phyloP scores from a whole-genome alignment of 2,329 filamentous ascomycete species.

The Dryadomyces quercivorus region DNA sequence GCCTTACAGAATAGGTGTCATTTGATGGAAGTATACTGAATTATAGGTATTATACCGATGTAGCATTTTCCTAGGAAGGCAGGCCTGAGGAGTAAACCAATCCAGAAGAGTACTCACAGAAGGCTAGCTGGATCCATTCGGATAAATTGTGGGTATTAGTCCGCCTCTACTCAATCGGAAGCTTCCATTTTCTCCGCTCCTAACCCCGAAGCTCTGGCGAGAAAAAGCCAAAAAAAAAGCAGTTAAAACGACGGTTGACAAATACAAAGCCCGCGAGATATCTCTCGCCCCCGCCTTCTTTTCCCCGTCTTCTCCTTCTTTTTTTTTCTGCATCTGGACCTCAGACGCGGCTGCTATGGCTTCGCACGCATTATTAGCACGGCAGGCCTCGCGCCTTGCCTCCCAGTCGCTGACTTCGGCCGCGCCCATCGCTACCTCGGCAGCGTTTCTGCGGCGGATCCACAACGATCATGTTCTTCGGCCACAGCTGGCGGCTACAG shows the following conservation, averaged over 20 bases:
- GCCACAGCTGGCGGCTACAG: constrained; percentile 20
- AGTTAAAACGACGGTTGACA: background rate
- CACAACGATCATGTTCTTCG: background rate
- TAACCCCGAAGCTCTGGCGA: background rate
- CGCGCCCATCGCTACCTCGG: constrained; percentile 9
- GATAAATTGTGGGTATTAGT: background rate
- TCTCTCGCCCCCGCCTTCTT: background rate
- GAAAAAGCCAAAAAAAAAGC: background rate
- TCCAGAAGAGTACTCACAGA: too few relatives aligned
- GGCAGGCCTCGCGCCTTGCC: constrained; percentile 57
- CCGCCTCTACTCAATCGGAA: background rate
- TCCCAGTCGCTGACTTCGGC: constrained; percentile 20
- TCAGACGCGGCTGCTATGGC: constrained; percentile 5
- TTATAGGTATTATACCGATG: too few relatives aligned
- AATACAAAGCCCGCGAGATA: background rate
- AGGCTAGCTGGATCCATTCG: background rate
- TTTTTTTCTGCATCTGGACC: background rate
- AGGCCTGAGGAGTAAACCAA: too few relatives aligned
- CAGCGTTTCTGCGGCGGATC: constrained; percentile 3
- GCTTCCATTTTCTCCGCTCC: background rate
- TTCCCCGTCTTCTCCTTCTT: background rate
- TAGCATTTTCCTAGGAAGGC: too few relatives aligned
- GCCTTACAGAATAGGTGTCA: too few relatives aligned
- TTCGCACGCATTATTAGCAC: constrained; percentile 17
- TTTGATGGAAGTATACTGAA: too few relatives aligned